phyloP scores from a whole-genome alignment of 2,329 filamentous ascomycete genomes.

The Sarocladium kiliense region DNA sequence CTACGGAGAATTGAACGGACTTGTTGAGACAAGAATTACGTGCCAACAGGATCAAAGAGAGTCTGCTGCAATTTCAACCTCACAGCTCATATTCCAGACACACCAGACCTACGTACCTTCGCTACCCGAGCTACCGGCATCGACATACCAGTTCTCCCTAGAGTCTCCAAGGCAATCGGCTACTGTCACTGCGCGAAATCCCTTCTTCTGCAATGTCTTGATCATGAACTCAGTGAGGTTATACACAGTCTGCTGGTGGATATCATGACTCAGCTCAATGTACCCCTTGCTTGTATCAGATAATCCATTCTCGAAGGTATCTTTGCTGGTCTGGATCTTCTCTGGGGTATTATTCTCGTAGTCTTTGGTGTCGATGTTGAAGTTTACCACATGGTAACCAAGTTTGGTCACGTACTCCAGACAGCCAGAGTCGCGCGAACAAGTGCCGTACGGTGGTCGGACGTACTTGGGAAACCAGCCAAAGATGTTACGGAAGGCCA shows the following conservation, averaged over 20 bases:
- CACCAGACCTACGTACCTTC: background rate
- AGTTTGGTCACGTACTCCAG: slow-evolving; percentile 29
- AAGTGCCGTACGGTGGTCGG: slow-evolving; percentile 40
- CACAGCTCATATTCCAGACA: background rate
- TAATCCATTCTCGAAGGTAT: slow-evolving; percentile 26
- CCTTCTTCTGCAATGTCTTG: slow-evolving; percentile 30
- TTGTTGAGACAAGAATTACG: too few relatives aligned
- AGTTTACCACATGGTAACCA: slow-evolving; percentile 52
- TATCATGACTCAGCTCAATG: slow-evolving; percentile 50
- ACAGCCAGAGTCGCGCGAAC: slow-evolving; percentile 33
- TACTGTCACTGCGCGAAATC: slow-evolving; percentile 45
- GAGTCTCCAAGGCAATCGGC: slow-evolving; percentile 53
- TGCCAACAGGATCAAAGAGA: too few relatives aligned
- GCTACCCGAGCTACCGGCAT: background rate
- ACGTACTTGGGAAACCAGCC: slow-evolving; percentile 38
- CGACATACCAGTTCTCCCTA: slow-evolving; percentile 43
- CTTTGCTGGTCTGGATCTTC: slow-evolving; percentile 42
- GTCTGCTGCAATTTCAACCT: too few relatives aligned
- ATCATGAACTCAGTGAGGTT: slow-evolving; percentile 40
- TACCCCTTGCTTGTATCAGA: slow-evolving; percentile 27
- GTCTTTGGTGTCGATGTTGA: slow-evolving; percentile 57
- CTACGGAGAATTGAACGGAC: too few relatives aligned
- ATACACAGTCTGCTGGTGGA: slow-evolving; percentile 40
- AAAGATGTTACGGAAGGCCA: slow-evolving; percentile 36
- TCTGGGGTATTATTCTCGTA: slow-evolving; percentile 46